Percentiles rank a stretch among this genome's conserved stretches.
Evolutionary conservation across 352 stramenopile genomes (phyloP).

Genomic region (Phytophthora pinifolia): DNA sequence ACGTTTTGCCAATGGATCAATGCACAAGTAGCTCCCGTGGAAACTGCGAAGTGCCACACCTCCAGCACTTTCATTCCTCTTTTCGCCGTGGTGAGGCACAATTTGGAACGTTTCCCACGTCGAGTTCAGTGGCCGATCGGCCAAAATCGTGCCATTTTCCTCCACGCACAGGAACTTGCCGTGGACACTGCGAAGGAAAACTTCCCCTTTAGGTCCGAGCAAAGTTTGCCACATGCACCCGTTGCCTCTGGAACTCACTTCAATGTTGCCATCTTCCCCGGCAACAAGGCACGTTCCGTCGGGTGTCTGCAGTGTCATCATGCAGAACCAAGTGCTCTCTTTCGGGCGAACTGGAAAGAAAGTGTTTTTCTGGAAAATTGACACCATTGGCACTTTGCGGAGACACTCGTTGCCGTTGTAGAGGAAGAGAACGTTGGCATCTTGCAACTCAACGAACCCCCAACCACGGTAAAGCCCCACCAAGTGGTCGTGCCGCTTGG

Average conservation of each 20-base stretch:
- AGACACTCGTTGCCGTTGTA: constrained; percentile 87
- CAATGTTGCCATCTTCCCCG: constrained; percentile 63
- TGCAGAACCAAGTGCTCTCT: constrained; percentile 69
- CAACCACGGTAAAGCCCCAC: constrained; percentile 73
- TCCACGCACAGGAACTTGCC: constrained; percentile 88
- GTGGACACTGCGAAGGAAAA: constrained; percentile 74
- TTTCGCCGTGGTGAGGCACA: constrained; percentile 49
- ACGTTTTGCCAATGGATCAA: constrained; percentile 43
- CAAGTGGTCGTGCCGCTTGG: constrained; percentile 55
- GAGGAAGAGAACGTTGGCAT: constrained; percentile 75
- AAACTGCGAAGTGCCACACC: constrained; percentile 77
- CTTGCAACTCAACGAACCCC: constrained; percentile 55
- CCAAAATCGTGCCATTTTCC: constrained; percentile 66
- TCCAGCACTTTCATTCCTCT: constrained; percentile 13
- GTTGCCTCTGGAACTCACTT: constrained; percentile 32
- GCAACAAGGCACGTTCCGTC: constrained; percentile 73
- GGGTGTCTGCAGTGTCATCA: constrained; percentile 63
- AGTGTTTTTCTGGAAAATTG: constrained; percentile 39
- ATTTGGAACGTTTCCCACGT: constrained; percentile 90
- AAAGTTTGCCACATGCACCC: constrained; percentile 79
- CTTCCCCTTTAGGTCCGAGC: constrained; percentile 50
- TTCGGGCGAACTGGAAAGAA: constrained; percentile 54
- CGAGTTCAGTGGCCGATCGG: constrained; percentile 71
- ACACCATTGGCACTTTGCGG: constrained; percentile 81
- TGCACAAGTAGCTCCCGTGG: constrained; percentile 76